phyloP scores from a whole-genome alignment of 1,139 yeast species.

The Magnusiomyces paraingens region DNA sequence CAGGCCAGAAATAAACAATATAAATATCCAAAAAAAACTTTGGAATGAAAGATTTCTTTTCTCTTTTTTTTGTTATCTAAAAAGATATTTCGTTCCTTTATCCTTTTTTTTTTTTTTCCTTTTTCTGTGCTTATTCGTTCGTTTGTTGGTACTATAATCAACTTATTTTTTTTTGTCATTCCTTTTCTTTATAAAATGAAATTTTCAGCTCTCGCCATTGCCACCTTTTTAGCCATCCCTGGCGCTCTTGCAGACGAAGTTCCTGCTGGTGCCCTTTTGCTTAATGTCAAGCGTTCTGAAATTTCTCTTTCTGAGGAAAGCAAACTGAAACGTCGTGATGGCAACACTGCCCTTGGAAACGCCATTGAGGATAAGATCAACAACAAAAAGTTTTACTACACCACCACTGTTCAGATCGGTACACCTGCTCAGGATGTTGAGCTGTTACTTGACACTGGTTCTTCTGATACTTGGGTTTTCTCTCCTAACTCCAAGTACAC shows the following conservation, averaged over 20 bases:
- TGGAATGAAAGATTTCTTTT: neutral
- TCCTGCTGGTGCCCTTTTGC: constrained; percentile 24
- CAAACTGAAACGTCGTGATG: constrained; percentile 17
- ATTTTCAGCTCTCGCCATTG: constrained; percentile 10
- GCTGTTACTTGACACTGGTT: constrained; percentile 39
- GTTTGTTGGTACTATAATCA: neutral
- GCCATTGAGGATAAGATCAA: constrained; percentile 27
- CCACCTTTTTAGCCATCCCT: constrained; percentile 13
- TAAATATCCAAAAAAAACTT: too few relatives aligned
- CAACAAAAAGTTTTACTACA: constrained; percentile 34
- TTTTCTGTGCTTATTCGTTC: neutral
- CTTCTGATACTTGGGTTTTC: constrained; percentile 33
- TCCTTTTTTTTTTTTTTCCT: neutral
- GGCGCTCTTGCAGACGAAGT: constrained; percentile 10
- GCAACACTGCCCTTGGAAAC: constrained; percentile 19
- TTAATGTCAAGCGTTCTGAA: constrained; percentile 22
- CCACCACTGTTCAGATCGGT: constrained; percentile 33
- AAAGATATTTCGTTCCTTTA: neutral
- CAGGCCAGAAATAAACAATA: too few relatives aligned
- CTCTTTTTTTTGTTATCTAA: neutral
- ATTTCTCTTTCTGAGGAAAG: constrained; percentile 19
- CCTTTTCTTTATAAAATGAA: constrained; percentile 7
- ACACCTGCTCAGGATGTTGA: constrained; percentile 33
- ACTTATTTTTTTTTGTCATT: neutral
- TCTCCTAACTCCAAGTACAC: constrained; percentile 28